Evolutionary conservation across 2,329 filamentous ascomycete species (phyloP).

Genomic region (Paecilomyces variotii): DNA sequence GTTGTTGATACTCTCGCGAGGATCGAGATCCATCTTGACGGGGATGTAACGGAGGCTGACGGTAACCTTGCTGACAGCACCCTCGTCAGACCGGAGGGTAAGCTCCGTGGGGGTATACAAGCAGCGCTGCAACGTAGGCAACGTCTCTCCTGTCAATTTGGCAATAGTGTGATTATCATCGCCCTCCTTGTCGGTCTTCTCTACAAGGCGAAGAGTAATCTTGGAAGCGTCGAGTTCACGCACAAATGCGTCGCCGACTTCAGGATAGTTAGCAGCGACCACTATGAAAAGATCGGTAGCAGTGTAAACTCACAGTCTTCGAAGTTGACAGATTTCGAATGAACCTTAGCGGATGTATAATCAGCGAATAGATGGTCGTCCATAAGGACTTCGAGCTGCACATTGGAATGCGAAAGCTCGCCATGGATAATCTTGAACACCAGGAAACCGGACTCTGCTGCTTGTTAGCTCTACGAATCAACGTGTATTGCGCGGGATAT

Average conservation of each 20-base stretch:
- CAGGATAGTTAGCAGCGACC: constrained; percentile 10
- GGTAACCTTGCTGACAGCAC: constrained; percentile 68
- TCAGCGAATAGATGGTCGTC: constrained; percentile 92
- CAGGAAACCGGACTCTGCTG: constrained; percentile 73
- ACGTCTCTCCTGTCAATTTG: constrained; percentile 73
- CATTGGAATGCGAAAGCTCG: constrained; percentile 67
- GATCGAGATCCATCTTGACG: constrained; percentile 86
- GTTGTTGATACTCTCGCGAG: constrained; percentile 97
- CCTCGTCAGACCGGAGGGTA: constrained; percentile 69
- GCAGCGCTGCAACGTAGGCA: constrained; percentile 81
- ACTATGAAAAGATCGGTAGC: background rate
- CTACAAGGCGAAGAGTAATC: constrained; percentile 77
- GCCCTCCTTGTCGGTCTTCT: constrained; percentile 66
- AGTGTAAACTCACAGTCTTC: constrained; percentile 60
- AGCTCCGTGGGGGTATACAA: constrained; percentile 85
- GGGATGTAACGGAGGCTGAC: constrained; percentile 94
- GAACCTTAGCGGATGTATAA: constrained; percentile 72
- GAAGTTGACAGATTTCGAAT: constrained; percentile 61
- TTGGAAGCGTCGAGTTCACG: constrained; percentile 95
- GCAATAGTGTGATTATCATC: constrained; percentile 67
- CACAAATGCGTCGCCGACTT: constrained; percentile 84
- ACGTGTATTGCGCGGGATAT: constrained; percentile 22
- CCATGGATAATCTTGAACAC: constrained; percentile 93
- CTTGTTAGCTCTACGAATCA: constrained; percentile 35
- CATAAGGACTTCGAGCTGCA: constrained; percentile 78